These are phyloP conservation scores for Xylaria sp. DNA, from an alignment of 2,329 filamentous ascomycete genomes.

Conservation along the genomic window DNA sequence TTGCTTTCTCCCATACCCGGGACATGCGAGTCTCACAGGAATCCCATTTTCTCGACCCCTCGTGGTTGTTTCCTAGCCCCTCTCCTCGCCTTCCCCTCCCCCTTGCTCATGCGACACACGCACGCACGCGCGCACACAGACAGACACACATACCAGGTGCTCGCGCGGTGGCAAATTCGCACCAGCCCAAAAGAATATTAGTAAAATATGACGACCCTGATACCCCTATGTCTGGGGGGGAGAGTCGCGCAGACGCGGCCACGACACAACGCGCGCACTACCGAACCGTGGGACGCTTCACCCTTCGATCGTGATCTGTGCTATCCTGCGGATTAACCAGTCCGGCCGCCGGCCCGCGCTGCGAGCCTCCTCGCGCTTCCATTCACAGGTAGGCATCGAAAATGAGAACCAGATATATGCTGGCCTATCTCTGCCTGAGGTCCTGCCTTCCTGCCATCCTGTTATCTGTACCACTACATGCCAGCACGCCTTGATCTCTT, in stretches of 20 bases:
- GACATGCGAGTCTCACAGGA: constrained; percentile 17
- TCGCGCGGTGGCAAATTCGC: too few species aligned
- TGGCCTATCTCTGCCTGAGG: too few species aligned
- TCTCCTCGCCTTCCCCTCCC: constrained; percentile 4
- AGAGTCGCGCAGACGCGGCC: neutral
- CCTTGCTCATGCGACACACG: neutral
- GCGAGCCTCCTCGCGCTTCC: neutral
- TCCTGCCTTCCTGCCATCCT: too few species aligned
- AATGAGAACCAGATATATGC: too few species aligned
- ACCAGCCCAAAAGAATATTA: too few species aligned
- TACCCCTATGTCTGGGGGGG: neutral
- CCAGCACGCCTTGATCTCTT: too few species aligned
- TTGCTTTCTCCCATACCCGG: constrained; percentile 15
- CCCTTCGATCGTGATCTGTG: constrained; percentile 25
- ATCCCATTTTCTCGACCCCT: constrained; percentile 13
- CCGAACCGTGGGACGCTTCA: neutral
- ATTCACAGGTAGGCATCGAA: too few species aligned
- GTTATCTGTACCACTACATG: too few species aligned
- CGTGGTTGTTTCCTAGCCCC: neutral
- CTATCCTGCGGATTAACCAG: constrained; percentile 6
- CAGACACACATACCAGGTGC: neutral
- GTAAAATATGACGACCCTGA: neutral
- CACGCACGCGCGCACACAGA: neutral
- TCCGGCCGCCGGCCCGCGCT: neutral
- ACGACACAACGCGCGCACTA: constrained; percentile 1